phyloP scores from a whole-genome alignment of 306 rosid genomes.

The cucumber (Cucumis sativus) region Cucumber_9930_V3 NC_026656.2:11137001-11137500 shows the following conservation, averaged over 20 bases:
- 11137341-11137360: background rate
- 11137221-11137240: conserved; percentile 68
- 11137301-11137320: background rate
- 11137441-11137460: background rate
- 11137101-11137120: conserved; percentile 58
- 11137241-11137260: conserved; percentile 1
- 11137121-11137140: conserved; percentile 70
- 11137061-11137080: conserved; percentile 38
- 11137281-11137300: background rate
- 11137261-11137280: background rate
- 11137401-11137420: background rate
- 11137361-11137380: background rate
- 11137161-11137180: conserved; percentile 36
- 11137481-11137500: background rate
- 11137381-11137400: background rate
- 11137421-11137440: background rate
- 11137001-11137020: conserved; percentile 34
- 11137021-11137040: conserved; percentile 35
- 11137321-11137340: background rate
- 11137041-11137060: conserved; percentile 37
- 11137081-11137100: conserved; percentile 39
- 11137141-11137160: conserved; percentile 39
- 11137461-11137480: background rate
- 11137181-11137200: conserved; percentile 62
- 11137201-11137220: conserved; percentile 71